phyloP scores from a whole-genome alignment of 164 flowering plant species.

The Umbilicus rupestris region DNA sequence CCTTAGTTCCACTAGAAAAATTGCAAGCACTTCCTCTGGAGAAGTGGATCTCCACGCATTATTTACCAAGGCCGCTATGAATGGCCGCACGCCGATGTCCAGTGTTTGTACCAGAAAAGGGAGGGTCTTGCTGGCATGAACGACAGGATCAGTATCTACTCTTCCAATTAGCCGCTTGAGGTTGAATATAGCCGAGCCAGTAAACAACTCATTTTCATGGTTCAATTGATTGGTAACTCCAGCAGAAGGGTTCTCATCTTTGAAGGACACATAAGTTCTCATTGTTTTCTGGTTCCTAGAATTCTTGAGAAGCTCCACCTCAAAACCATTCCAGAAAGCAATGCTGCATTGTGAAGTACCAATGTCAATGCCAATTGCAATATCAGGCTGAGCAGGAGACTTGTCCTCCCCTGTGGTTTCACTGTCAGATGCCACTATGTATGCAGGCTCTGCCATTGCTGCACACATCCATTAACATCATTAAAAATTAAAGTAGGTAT shows the following conservation, averaged over 20 bases:
- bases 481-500: background rate
- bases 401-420: constrained; percentile 70
- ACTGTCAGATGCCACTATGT: constrained; percentile 78
- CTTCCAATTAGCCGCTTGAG: constrained; percentile 81
- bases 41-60: constrained; percentile 81
- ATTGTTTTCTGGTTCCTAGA: constrained; percentile 58
- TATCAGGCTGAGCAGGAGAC: constrained; percentile 39
- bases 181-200: constrained; percentile 84
- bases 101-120: constrained; percentile 83
- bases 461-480: constrained; percentile 10
- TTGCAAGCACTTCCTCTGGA: constrained; percentile 85
- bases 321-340: constrained; percentile 81
- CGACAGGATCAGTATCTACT: constrained; percentile 83
- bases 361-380: constrained; percentile 80
- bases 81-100: constrained; percentile 75
- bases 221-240: constrained; percentile 49
- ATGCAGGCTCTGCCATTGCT: constrained; percentile 75
- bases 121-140: constrained; percentile 62
- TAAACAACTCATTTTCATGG: constrained; percentile 57
- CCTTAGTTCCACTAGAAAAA: constrained; percentile 64
- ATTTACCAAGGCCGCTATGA: constrained; percentile 81
- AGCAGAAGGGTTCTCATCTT: constrained; percentile 57
- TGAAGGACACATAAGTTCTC: constrained; percentile 64
- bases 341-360: constrained; percentile 86
- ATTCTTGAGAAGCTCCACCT: constrained; percentile 62